phyloP scores from a whole-genome alignment of 2,329 filamentous ascomycete species.

The Aspergillus sp. region DNA sequence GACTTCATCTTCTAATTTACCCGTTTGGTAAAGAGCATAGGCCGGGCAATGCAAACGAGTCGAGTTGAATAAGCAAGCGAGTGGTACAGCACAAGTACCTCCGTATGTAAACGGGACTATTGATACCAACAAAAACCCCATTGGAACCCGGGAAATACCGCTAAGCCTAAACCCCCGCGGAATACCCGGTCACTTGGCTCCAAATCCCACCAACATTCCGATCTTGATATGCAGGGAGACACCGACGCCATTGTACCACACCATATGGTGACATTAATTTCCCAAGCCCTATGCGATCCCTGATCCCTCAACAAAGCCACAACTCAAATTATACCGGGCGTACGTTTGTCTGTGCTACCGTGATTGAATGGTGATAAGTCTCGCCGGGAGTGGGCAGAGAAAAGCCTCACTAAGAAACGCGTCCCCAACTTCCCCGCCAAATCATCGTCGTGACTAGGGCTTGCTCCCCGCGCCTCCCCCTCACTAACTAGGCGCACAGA shows the following conservation, averaged over 20 bases:
- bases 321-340: not conserved
- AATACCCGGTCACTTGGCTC: not conserved
- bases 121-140: slow-evolving; percentile 1
- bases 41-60: not conserved
- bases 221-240: not conserved
- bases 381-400: not conserved
- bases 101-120: slow-evolving; percentile 4
- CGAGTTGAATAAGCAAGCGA: not conserved
- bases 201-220: not conserved
- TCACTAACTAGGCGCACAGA: slow-evolving; percentile 7
- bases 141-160: not conserved
- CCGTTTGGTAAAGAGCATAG: not conserved
- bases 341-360: not conserved
- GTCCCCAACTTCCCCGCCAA: slow-evolving; percentile 13
- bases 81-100: slow-evolving; percentile 8
- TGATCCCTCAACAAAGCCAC: slow-evolving; percentile 1
- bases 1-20: not conserved
- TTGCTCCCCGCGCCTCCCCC: slow-evolving; percentile 10
- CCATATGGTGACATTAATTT: not conserved
- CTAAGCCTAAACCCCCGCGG: not conserved
- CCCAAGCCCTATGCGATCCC: not conserved
- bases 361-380: not conserved
- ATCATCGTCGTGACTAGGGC: slow-evolving; percentile 2
- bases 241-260: not conserved
- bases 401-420: slow-evolving; percentile 8